phyloP scores from a whole-genome alignment of 1,284 basidiomycete genomes.

The Sanghuangporus sanghuang region DNA sequence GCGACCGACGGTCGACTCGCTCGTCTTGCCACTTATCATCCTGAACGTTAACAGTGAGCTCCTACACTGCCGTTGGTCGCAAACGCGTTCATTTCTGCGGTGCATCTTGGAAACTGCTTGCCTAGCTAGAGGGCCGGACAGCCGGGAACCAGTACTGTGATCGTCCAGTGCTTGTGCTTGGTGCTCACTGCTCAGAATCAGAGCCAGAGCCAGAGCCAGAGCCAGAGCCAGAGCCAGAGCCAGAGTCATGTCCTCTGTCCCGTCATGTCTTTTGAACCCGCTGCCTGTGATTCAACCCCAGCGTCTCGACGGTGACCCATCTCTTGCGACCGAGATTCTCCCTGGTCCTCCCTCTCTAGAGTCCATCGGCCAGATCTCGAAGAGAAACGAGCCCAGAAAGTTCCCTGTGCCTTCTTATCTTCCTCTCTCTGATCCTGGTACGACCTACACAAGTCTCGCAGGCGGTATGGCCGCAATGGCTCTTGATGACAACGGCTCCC shows the following conservation, averaged over 20 bases:
- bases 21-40: neutral
- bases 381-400: conserved; percentile 74
- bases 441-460: conserved; percentile 62
- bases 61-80: neutral
- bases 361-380: conserved; percentile 57
- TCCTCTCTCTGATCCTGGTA: conserved; percentile 74
- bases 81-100: neutral
- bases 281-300: conserved; percentile 66
- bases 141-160: neutral
- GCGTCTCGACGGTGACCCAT: conserved; percentile 72
- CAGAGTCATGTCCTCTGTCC: conserved; percentile 12
- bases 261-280: conserved; percentile 13
- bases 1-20: neutral
- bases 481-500: conserved; percentile 54
- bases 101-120: neutral
- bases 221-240: neutral
- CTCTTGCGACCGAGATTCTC: conserved; percentile 76
- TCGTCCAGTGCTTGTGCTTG: neutral
- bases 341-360: conserved; percentile 72
- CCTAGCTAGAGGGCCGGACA: neutral
- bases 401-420: conserved; percentile 64
- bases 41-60: neutral
- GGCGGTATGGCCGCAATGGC: conserved; percentile 54
- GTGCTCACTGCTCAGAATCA: neutral
- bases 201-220: neutral